Percentiles rank a stretch among this genome's conserved stretches.
Conservation (phyloP, 257 asterid genomes). For the Rehmannia glutinosa region DNA sequence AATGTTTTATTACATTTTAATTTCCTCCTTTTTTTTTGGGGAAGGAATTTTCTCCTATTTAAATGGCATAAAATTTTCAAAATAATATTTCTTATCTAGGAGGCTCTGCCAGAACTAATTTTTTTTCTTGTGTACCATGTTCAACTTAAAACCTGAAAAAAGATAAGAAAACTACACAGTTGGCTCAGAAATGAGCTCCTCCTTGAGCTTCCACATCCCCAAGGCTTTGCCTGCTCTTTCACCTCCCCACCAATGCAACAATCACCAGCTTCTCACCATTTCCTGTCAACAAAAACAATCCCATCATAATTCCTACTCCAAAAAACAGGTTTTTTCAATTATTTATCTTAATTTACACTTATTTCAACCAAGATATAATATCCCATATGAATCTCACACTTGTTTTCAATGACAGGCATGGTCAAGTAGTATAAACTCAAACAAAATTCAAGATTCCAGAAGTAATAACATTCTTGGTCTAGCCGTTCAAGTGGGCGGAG, state of each 20-base stretch:
- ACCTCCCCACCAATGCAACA: conserved; percentile 21
- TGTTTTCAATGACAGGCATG: conserved; percentile 25
- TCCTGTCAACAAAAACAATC: conserved; percentile 22
- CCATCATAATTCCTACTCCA: conserved; percentile 3
- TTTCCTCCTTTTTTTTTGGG: not conserved
- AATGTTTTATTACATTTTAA: not conserved
- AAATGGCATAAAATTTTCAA: not conserved
- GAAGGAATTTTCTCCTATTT: not conserved
- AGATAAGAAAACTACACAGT: conserved; percentile 31
- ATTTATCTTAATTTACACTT: not conserved
- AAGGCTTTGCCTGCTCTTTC: conserved; percentile 51
- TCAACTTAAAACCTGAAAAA: conserved; percentile 4
- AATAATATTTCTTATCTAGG: not conserved
- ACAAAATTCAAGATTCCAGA: conserved; percentile 18
- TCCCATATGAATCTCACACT: not conserved
- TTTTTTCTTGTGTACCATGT: conserved; percentile 14
- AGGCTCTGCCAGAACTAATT: not conserved
- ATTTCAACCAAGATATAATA: not conserved
- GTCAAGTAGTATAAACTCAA: conserved; percentile 5
- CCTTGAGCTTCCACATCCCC: conserved; percentile 47
- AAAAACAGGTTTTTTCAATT: conserved; percentile 20
- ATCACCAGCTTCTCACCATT: conserved; percentile 20
- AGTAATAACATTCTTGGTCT: conserved; percentile 31
- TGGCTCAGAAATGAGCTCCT: conserved; percentile 56
- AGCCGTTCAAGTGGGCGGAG: conserved; percentile 61